Conservation (phyloP, 208 protist species). For the Wallacemonas collosoma region DNA sequence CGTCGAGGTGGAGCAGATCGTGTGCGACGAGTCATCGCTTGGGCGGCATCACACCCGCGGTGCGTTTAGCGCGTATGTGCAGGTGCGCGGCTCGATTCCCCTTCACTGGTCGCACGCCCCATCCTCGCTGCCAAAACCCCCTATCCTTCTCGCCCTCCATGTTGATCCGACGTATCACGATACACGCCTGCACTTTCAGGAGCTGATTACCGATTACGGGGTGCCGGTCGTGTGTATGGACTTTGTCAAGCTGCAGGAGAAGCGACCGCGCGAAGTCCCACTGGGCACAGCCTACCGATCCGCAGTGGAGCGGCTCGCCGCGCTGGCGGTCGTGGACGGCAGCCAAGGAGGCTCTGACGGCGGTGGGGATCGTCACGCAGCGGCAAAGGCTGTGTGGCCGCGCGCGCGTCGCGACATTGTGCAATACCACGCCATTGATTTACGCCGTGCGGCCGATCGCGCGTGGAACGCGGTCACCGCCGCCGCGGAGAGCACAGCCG, state of each 20-base stretch:
- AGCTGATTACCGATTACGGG: slow-evolving; percentile 91
- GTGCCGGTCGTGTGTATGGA: slow-evolving; percentile 92
- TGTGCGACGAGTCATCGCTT: slow-evolving; percentile 54
- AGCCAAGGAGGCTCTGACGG: too few relatives aligned
- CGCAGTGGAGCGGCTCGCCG: slow-evolving; percentile 65
- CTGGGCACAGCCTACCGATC: slow-evolving; percentile 73
- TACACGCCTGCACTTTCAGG: slow-evolving; percentile 91
- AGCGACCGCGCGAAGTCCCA: slow-evolving; percentile 80
- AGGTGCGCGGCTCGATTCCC: slow-evolving; percentile 86
- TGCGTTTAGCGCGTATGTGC: slow-evolving; percentile 69
- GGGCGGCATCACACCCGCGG: slow-evolving; percentile 26
- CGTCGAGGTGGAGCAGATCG: slow-evolving; percentile 91
- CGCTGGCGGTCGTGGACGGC: slow-evolving; percentile 13
- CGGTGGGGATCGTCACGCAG: background rate
- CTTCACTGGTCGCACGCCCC: slow-evolving; percentile 81
- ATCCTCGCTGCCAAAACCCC: slow-evolving; percentile 80
- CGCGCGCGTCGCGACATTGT: slow-evolving; percentile 39
- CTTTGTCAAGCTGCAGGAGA: slow-evolving; percentile 91
- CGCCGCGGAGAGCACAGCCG: slow-evolving; percentile 44
- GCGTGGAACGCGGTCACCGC: slow-evolving; percentile 79
- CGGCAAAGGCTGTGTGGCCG: background rate
- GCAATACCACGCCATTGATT: slow-evolving; percentile 83
- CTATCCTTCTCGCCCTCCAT: slow-evolving; percentile 66
- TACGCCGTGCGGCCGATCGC: slow-evolving; percentile 57
- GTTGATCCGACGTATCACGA: slow-evolving; percentile 45